Base-by-base conservation (phyloP, 176 grass and related monocot genomes). In the Oryza meridionalis region DNA sequence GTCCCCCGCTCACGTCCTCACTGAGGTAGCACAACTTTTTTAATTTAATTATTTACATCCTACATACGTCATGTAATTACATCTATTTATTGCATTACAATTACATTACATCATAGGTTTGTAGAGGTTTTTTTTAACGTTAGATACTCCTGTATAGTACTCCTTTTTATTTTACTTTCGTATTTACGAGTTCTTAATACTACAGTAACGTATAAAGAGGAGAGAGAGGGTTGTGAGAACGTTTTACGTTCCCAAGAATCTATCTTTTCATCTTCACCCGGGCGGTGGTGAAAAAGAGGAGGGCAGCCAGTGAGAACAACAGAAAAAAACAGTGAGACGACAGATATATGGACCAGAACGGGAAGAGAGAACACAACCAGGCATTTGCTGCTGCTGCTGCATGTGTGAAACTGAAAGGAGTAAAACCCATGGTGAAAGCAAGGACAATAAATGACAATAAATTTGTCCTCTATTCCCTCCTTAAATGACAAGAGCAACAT, bases 221-320 rank as follows among this genome's bases (percentile, higher is more conserved):
- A 46, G 44, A 46, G 44, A 46, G 46, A 46, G 13, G 4, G 46
- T 3, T 11, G 2, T 4, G 11, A 14, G 46, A 49, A 51, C 49
- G 49, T 51, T 51, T 49, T 51, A 51, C 49, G 16, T 58, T 58
- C 53, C 53, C 78, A 77, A 29, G 64, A 87, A 82, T 77, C 46
- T 67, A 19, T 82, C 78, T 70, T 75, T 69, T 46, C 62, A 58
- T 61, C 44, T 38, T 22, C 76, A 43, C 11, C 17, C 64, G 29
- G 29, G 29, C 29, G n/a, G 4, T 0, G 63, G 71, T 69, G 49
- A 77, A 76, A 85, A 76, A 70, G 25, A 68, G 7, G 70, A 67
- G 21, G 21, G 24, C 16, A 31, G 25, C 44, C 46, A 26, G 67
- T 46, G 38, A 72, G 26, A 72, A 27, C 58, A 27, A 13, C n/a